Evolutionary conservation across 164 flowering plant genomes (phyloP).

Genomic region (Annona cherimola): DNA sequence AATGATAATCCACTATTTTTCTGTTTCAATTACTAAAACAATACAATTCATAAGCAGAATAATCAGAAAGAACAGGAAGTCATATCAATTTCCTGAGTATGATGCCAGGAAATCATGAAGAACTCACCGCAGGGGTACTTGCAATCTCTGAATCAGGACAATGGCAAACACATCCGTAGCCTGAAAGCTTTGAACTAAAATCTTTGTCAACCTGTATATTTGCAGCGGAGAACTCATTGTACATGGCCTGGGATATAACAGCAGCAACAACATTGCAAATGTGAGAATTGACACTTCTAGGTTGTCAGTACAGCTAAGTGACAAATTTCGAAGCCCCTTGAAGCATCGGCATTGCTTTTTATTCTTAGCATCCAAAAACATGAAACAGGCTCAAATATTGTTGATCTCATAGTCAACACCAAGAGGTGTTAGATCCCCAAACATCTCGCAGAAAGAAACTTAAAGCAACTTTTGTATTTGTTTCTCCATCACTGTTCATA

Average conservation of each 20-base stretch:
- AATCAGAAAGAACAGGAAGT: neutral
- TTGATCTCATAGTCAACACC: neutral
- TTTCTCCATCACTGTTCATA: too few relatives aligned
- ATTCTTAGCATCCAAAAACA: too few relatives aligned
- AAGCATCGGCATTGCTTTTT: neutral
- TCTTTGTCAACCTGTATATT: constrained; percentile 95
- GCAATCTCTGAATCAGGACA: constrained; percentile 65
- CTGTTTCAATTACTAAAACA: neutral
- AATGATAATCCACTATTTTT: neutral
- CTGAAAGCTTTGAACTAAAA: constrained; percentile 95
- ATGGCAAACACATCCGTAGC: constrained; percentile 83
- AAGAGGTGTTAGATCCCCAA: too few relatives aligned
- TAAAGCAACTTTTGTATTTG: too few relatives aligned
- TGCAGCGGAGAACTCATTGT: constrained; percentile 82
- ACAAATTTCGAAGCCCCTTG: neutral
- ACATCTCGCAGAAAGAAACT: too few relatives aligned
- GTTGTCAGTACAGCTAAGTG: neutral
- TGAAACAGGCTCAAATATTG: neutral
- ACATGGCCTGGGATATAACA: constrained; percentile 76
- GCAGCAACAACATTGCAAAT: neutral
- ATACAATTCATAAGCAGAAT: neutral
- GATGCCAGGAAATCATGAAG: neutral
- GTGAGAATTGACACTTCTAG: neutral
- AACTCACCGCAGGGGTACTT: constrained; percentile 59
- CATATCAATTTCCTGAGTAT: neutral